Evolutionary conservation across 176 grass and related monocot species (phyloP), one percentile per base, ranked within the genome.

Genomic region (Tuctoria greenei): DNA sequence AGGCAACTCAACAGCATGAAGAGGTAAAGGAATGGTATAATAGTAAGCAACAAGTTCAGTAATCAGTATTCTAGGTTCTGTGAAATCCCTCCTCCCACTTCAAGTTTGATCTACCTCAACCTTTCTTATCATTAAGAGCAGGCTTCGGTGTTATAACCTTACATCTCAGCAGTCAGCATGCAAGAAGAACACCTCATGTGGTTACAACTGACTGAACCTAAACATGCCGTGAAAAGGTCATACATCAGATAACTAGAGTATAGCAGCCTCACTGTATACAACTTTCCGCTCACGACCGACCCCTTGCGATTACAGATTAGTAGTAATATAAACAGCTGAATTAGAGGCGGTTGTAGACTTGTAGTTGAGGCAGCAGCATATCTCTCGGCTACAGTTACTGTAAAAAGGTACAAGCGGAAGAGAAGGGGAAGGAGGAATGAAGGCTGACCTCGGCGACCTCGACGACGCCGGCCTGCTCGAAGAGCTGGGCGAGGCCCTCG

Each of bases 401-500:
- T 2, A 31, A 31, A 10, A 23, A 57, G 9, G 21, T 11, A 6
- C n/a, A 24, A 24, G 23, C 10, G 21, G 61, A 20, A 17, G 4
- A 20, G 43, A 26, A 10, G 43, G n/a, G 12, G 41, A 4, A 21
- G 49, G 10, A 21, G 49, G 10, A 37, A 15, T n/a, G 21, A n/a
- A 9, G 8, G 25, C 20, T 83, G 64, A 99, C 96, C 89, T 99
- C 96, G 0, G 96, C 56, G 79, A 92, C 65, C 69, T 99, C 89
- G 40, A 99, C 96, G 20, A 88, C 43, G 63, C 95, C 92, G 5
- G 92, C 89, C 81, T 87, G 61, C 5, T 99, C 89, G 69, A 99
- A 95, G 20, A 99, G 74, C 82, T 90, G 80, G 2, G 89, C 96
- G 36, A 99, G 91, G 61, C 87, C 67, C 79, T 99, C 89, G 59